Evolutionary conservation across 2,329 filamentous ascomycete genomes (phyloP), one percentile per base, ranked within the genome.

Genomic region (Colletotrichum costaricense): DNA sequence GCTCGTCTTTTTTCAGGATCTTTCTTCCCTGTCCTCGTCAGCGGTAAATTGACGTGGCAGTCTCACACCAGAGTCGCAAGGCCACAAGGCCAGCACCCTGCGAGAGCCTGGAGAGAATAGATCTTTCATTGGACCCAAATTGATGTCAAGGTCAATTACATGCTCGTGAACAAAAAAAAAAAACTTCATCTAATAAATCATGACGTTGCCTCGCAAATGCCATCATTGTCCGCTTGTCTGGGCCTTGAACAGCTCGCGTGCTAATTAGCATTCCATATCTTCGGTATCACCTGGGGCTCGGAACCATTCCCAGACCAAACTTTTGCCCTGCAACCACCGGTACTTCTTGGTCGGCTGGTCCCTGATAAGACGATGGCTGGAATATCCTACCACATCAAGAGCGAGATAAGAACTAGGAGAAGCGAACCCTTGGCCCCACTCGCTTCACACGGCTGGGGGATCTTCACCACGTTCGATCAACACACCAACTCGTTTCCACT

Each of bases 401-500:
- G 49, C 46, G 28, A 73, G 70, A 70, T 73, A 73, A 73, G 59
- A 14, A 38, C 7, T 28, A 12, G 24, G 30, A 54, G 57, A 52
- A 9, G n/a, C 24, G 46, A 54, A 70, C 46, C 60, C 56, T 62
- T 24, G 33, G 70, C 49, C 24, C 70, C 70, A 65, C 70, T 26
- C 26, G 30, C 35, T 60, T 65, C 24, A 33, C 54, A 35, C 69
- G 46, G 54, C 70, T 72, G 59, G 65, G 69, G 33, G 19, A 70
- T 66, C 62, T 55, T 49, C 28, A 28, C 46, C 28, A 28, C 62
- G 26, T 63, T 46, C 28, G 62, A 63, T 55, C 46, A 22, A 38
- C 62, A 63, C 46, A 63, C 28, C 46, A 63, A 63, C 62, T n/a
- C 46, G n/a, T 63, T 49, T 63, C 62, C 62, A 63, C 46, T 63